These are phyloP conservation scores for Ceratobasidium theobromae DNA, from an alignment of 1,284 basidiomycete genomes.

Conservation along the genomic window DNA sequence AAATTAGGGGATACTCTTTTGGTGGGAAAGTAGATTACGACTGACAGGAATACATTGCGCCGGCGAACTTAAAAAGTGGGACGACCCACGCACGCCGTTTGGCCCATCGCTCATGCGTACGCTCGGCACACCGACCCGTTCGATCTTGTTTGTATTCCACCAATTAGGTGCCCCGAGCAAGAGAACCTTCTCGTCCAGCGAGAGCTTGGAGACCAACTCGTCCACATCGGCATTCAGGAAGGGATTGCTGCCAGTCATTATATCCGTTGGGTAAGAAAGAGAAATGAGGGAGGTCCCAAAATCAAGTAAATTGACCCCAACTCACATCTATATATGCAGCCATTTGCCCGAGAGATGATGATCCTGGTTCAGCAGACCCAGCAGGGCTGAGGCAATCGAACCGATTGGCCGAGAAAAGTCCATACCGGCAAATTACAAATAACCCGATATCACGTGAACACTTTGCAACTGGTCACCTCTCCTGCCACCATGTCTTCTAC, in stretches of 20 bases:
- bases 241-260: constrained; percentile 33
- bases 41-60: constrained; percentile 63
- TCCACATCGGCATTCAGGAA: constrained; percentile 58
- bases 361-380: neutral
- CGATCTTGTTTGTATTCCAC: constrained; percentile 62
- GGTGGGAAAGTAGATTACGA: constrained; percentile 20
- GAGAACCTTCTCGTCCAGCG: constrained; percentile 62
- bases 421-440: constrained; percentile 5
- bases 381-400: constrained; percentile 23
- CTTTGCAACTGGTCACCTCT: neutral
- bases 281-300: too few species aligned
- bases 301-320: too few species aligned
- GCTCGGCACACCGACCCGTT: constrained; percentile 60
- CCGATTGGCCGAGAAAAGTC: constrained; percentile 31
- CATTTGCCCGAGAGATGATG: neutral
- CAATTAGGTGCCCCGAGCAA: constrained; percentile 66
- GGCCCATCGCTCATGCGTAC: constrained; percentile 39
- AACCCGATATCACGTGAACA: neutral
- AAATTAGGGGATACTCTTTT: neutral
- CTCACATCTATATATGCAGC: neutral
- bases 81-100: constrained; percentile 66
- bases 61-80: constrained; percentile 61
- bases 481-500: constrained; percentile 41
- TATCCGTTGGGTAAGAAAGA: neutral
- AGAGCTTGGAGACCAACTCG: constrained; percentile 55